These are phyloP conservation scores for Mixia osmundae DNA, from an alignment of 1,284 basidiomycete genomes.

Conservation along the genomic window DNA sequence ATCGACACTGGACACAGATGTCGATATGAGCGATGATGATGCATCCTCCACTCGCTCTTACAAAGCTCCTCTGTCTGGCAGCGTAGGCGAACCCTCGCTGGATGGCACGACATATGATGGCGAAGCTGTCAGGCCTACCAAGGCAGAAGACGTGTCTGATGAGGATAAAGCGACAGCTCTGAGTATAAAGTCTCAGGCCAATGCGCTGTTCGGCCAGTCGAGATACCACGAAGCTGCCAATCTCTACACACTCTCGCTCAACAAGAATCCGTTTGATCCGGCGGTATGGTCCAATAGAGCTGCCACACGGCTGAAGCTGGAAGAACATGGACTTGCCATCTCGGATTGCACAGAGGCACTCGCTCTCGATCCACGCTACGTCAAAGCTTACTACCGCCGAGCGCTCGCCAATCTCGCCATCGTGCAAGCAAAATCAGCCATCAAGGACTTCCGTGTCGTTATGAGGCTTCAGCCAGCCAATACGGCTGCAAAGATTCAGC, in stretches of 20 bases:
- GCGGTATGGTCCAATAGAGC: slow-evolving; percentile 22
- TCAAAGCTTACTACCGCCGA: slow-evolving; percentile 45
- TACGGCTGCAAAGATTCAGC: slow-evolving; percentile 48
- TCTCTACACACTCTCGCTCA: slow-evolving; percentile 19
- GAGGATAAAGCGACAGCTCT: slow-evolving; percentile 17
- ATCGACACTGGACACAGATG: no score
- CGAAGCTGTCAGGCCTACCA: slow-evolving; percentile 7
- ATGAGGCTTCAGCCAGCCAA: slow-evolving; percentile 73
- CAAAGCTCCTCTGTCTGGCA: background rate
- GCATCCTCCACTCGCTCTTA: no score
- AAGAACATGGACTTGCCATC: slow-evolving; percentile 58
- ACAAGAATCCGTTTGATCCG: slow-evolving; percentile 20
- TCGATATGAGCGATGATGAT: no score
- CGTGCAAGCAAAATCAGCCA: slow-evolving; percentile 55
- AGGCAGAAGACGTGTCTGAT: slow-evolving; percentile 6
- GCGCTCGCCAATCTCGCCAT: slow-evolving; percentile 80
- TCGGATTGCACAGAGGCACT: slow-evolving; percentile 60
- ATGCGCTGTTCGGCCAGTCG: slow-evolving; percentile 42
- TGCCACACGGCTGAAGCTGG: slow-evolving; percentile 28
- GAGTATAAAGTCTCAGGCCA: slow-evolving; percentile 50
- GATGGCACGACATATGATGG: background rate
- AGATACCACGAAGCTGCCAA: slow-evolving; percentile 17
- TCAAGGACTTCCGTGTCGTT: slow-evolving; percentile 63
- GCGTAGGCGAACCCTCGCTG: background rate
- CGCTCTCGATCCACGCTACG: slow-evolving; percentile 64